phyloP scores from a whole-genome alignment of 2,329 filamentous ascomycete species.

The Colletotrichum acutatum region DNA sequence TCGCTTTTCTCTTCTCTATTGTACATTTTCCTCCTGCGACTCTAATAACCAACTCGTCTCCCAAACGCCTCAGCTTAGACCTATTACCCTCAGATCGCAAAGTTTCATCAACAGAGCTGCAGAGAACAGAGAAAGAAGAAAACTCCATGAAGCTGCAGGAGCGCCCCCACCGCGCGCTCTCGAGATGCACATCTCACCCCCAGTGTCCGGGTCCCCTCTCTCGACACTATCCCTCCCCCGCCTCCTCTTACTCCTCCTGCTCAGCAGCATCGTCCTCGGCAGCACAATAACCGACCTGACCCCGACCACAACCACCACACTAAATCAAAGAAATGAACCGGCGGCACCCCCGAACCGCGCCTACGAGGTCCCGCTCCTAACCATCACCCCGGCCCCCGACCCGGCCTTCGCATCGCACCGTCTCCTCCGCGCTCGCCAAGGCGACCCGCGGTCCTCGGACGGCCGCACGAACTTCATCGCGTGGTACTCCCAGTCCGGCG shows the following conservation, averaged over 20 bases:
- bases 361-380: neutral
- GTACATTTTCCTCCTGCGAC: neutral
- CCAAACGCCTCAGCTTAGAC: neutral
- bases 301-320: neutral
- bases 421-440: neutral
- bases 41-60: neutral
- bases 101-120: neutral
- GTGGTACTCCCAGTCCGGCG: conserved; percentile 15
- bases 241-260: no score
- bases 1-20: neutral
- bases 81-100: neutral
- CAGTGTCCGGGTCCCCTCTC: neutral
- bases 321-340: no score
- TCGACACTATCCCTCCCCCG: neutral
- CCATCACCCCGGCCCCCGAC: conserved; percentile 8
- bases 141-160: conserved; percentile 1
- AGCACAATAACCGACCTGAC: neutral
- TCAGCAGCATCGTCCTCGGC: neutral
- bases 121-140: no score
- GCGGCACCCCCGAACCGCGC: neutral
- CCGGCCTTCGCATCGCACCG: neutral
- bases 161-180: neutral
- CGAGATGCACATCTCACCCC: conserved; percentile 7
- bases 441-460: neutral
- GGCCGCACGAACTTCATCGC: conserved; percentile 21